phyloP scores from a whole-genome alignment of 805 yeast species.

The Cyberlindnera nakhonratchasimensis region DNA sequence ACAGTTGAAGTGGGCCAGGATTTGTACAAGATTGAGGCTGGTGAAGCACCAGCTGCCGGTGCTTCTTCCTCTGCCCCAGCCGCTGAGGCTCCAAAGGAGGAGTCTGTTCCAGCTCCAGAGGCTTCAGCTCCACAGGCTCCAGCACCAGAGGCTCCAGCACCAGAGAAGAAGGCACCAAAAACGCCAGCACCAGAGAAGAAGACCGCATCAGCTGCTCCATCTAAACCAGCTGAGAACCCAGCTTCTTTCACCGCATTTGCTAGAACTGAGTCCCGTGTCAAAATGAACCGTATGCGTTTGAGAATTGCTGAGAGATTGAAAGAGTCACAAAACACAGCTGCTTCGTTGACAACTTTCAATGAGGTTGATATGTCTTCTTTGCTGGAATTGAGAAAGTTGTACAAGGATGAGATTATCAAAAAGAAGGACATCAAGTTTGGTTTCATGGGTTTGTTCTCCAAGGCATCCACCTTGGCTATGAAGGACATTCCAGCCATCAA shows the following conservation, averaged over 20 bases:
- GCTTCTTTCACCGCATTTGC: constrained; percentile 46
- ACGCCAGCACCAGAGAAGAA: constrained; percentile 29
- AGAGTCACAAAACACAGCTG: constrained; percentile 99
- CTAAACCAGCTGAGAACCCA: constrained; percentile 27
- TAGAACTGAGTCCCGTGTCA: constrained; percentile 86
- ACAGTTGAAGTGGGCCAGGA: constrained; percentile 97
- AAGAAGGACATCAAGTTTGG: constrained; percentile 94
- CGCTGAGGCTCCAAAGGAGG: constrained; percentile 26
- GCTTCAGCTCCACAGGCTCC: constrained; percentile 23
- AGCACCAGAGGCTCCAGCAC: constrained; percentile 17
- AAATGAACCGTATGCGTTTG: constrained; percentile 99
- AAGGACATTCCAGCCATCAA: constrained; percentile 94
- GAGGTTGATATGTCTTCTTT: constrained; percentile 95
- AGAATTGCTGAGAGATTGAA: constrained; percentile 98
- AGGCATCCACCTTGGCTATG: constrained; percentile 89
- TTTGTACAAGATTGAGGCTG: constrained; percentile 78
- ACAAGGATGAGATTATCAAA: constrained; percentile 95
- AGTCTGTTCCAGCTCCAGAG: constrained; percentile 5
- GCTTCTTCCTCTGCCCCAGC: constrained; percentile 31
- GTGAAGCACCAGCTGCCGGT: constrained; percentile 60
- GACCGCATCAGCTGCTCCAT: constrained; percentile 31
- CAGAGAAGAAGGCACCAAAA: constrained; percentile 31
- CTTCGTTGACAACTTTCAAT: constrained; percentile 95
- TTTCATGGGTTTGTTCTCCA: constrained; percentile 97
- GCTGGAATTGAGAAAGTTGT: constrained; percentile 90